phyloP scores from a whole-genome alignment of 805 yeast genomes.

The Isabelozyma gotoi region DNA sequence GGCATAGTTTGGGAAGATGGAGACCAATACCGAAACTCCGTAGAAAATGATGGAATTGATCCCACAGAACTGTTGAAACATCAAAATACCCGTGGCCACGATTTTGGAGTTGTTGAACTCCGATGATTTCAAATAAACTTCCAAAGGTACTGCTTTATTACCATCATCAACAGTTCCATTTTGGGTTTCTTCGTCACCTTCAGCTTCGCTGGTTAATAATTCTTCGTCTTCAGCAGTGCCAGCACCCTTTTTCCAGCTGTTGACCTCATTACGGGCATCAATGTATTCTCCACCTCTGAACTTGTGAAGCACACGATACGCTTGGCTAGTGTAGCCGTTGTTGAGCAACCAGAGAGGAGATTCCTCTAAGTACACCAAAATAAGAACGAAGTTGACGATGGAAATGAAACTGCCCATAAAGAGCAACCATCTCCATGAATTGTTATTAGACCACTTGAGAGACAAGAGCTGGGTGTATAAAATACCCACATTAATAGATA shows the following conservation, averaged over 20 bases:
- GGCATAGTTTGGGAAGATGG: constrained; percentile 70
- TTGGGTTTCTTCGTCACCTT: constrained; percentile 9
- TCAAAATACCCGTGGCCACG: constrained; percentile 69
- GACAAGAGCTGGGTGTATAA: constrained; percentile 77
- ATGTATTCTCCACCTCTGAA: constrained; percentile 41
- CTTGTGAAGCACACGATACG: constrained; percentile 33
- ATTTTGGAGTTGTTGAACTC: constrained; percentile 57
- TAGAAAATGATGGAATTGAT: constrained; percentile 90
- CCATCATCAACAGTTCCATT: background rate
- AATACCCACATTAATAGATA: constrained; percentile 83
- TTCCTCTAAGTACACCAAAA: constrained; percentile 53
- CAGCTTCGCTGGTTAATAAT: constrained; percentile 9
- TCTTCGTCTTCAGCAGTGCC: constrained; percentile 7
- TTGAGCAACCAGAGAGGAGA: constrained; percentile 80
- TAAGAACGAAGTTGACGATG: constrained; percentile 41
- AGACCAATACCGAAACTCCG: constrained; percentile 82
- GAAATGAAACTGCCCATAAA: constrained; percentile 61
- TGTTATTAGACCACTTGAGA: constrained; percentile 59
- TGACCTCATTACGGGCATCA: constrained; percentile 34
- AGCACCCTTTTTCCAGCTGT: constrained; percentile 25
- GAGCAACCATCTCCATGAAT: constrained; percentile 73
- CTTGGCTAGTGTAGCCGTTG: constrained; percentile 46
- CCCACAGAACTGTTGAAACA: constrained; percentile 90
- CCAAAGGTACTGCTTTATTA: constrained; percentile 21
- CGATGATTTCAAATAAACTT: constrained; percentile 49